phyloP scores from a whole-genome alignment of 2,329 filamentous ascomycete species.

The Sporothrix pallida region DNA sequence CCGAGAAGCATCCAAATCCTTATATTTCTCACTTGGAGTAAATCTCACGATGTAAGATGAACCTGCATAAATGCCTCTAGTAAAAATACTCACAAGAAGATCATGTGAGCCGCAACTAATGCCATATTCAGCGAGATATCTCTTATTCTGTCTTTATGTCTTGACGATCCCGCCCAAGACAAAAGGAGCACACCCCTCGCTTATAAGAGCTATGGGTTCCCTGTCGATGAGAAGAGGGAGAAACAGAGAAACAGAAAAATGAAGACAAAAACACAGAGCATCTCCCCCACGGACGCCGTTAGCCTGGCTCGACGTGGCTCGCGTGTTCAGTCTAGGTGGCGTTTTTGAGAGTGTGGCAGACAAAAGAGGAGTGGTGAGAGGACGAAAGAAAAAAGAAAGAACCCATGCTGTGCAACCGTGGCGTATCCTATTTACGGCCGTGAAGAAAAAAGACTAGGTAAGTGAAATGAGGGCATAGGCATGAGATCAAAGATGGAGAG shows the following conservation, averaged over 20 bases:
- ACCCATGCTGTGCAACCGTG: slow-evolving; percentile 19
- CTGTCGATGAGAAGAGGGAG: neutral
- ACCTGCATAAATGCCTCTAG: no score
- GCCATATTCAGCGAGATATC: no score
- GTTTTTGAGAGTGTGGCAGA: neutral
- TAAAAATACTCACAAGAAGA: no score
- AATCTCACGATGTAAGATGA: no score
- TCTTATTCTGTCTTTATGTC: neutral
- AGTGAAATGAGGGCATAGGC: neutral
- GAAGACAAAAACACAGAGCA: no score
- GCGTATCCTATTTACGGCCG: slow-evolving; percentile 22
- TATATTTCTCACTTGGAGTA: no score
- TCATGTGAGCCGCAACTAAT: neutral
- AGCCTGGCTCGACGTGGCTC: slow-evolving; percentile 8
- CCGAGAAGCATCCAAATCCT: no score
- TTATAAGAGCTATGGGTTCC: slow-evolving; percentile 6
- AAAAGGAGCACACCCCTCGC: neutral
- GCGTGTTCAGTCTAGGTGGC: slow-evolving; percentile 12
- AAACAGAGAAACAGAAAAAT: neutral
- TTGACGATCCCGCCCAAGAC: neutral
- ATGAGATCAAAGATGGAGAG: no score
- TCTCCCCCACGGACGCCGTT: slow-evolving; percentile 20
- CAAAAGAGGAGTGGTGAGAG: neutral
- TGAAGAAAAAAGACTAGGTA: neutral
- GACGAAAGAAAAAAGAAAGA: neutral